Evolutionary conservation across 1,139 yeast genomes (phyloP).

Genomic region (Blastobotrys aristatus): DNA sequence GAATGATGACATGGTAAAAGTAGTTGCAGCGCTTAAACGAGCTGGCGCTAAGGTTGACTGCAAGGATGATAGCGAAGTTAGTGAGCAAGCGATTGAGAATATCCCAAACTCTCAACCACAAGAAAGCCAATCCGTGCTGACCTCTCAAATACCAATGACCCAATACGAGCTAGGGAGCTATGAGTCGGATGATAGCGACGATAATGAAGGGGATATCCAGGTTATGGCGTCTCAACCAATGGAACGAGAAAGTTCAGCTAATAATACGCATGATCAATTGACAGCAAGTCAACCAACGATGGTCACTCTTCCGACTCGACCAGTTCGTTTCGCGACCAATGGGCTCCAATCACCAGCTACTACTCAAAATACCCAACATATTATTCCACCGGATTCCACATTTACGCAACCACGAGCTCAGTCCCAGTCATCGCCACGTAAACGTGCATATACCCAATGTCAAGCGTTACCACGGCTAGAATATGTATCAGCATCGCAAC

Average conservation of each 20-base stretch:
- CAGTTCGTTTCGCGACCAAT: background rate
- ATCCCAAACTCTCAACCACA: background rate
- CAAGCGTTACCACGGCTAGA: background rate
- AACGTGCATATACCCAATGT: background rate
- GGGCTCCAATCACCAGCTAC: background rate
- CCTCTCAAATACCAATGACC: constrained; percentile 2
- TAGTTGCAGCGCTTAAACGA: background rate
- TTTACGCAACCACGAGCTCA: background rate
- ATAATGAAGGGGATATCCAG: background rate
- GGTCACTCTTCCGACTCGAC: background rate
- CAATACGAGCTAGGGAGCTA: background rate
- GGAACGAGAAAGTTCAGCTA: background rate
- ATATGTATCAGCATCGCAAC: too few species aligned
- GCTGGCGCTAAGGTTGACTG: background rate
- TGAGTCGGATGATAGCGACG: background rate
- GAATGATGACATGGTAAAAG: background rate
- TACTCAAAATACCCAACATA: background rate
- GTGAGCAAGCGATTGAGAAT: background rate
- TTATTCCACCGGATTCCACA: background rate
- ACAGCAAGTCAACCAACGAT: background rate
- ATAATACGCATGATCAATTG: background rate
- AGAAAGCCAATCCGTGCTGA: background rate
- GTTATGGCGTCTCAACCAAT: background rate
- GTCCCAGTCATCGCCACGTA: background rate
- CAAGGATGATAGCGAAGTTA: background rate